Percentiles rank a stretch among this genome's conserved stretches.
These are phyloP conservation scores for Starmerella khaoyaiensis DNA, from an alignment of 805 yeast genomes.

Conservation along the genomic window DNA sequence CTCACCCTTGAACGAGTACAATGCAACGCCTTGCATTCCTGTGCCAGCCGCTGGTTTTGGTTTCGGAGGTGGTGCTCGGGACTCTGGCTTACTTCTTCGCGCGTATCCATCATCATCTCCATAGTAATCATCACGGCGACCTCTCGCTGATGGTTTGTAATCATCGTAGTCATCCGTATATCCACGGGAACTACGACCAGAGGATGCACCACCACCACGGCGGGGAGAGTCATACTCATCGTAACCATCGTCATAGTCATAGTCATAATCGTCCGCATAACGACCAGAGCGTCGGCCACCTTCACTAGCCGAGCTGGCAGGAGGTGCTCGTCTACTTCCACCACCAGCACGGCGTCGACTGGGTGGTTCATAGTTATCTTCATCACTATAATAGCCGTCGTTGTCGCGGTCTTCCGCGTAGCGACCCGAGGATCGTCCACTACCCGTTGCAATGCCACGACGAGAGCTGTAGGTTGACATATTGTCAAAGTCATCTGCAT, in stretches of 20 bases:
- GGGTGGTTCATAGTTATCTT: conserved; percentile 20
- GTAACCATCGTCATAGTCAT: conserved; percentile 22
- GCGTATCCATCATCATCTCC: conserved; percentile 8
- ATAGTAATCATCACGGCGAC: conserved; percentile 11
- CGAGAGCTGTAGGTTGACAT: conserved; percentile 9
- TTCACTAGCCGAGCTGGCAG: not conserved
- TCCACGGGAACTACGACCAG: conserved; percentile 10
- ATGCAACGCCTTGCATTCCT: conserved; percentile 76
- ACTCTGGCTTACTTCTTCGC: conserved; percentile 1
- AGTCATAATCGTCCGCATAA: conserved; percentile 21
- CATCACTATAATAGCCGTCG: conserved; percentile 29
- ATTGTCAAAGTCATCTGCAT: conserved; percentile 23
- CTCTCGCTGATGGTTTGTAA: conserved; percentile 2
- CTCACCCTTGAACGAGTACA: conserved; percentile 80
- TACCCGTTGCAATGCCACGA: conserved; percentile 1
- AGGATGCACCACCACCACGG: conserved; percentile 1
- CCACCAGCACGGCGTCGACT: conserved; percentile 1
- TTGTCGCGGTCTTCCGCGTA: conserved; percentile 15
- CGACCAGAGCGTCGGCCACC: conserved; percentile 11
- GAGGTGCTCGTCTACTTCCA: conserved; percentile 1
- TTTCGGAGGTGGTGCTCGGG: conserved; percentile 9
- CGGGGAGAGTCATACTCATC: conserved; percentile 8
- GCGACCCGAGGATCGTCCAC: conserved; percentile 7
- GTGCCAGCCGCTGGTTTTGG: conserved; percentile 21
- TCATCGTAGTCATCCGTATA: conserved; percentile 20